Evolutionary conservation across 2,329 filamentous ascomycete species (phyloP), one percentile per base, ranked within the genome.

Genomic region (Cercospora sp.): DNA sequence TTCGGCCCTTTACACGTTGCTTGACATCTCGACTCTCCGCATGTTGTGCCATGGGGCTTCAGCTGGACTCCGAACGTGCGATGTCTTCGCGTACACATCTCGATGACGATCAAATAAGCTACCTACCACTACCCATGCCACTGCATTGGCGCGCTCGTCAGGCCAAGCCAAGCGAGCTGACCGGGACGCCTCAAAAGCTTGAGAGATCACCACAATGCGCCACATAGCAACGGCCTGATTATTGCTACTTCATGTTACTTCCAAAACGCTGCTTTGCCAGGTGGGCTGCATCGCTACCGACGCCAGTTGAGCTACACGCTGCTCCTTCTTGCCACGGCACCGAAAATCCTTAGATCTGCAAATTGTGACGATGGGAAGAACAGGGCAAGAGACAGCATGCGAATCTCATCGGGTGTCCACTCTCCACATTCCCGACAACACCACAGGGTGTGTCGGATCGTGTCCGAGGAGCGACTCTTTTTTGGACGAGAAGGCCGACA

Each of bases 391-490:
- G 23, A 20, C 20, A 20, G 13, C 20, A 40, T 33, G 20, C 23
- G 33, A 28, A 61, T 16, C 8, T 48, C 60, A 26, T 48, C 60
- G 60, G 60, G 60, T 62, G 60, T 31, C 60, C 40, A 51, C 60
- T 33, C 60, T 62, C 40, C 60, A 62, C 60, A 26, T 62, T 48
- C 60, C 60, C 48, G 48, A 55, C 23, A 55, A 13, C 36, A 42
- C 16, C 36, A 42, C 36, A 42, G 16, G 36, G 16, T n/a, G 12
- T 16, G 5, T 55, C 48, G 23, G 12, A 16, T 55, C 48, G 48
- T 3, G 23, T 48, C 45, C 18, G 18, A 48, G 45, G 1, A 48
- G 45, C 45, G n/a, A 42, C 36, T 42, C 36, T 2, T 42, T 36
- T 16, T 1, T 16, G 16, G 16, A 42, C 36, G 16, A 42, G 36